A percentile compares a stretch with the other conserved stretches of the same genome.
Evolutionary conservation across 2,329 filamentous ascomycete genomes (phyloP).

Genomic region (Calonectria honghensis): DNA sequence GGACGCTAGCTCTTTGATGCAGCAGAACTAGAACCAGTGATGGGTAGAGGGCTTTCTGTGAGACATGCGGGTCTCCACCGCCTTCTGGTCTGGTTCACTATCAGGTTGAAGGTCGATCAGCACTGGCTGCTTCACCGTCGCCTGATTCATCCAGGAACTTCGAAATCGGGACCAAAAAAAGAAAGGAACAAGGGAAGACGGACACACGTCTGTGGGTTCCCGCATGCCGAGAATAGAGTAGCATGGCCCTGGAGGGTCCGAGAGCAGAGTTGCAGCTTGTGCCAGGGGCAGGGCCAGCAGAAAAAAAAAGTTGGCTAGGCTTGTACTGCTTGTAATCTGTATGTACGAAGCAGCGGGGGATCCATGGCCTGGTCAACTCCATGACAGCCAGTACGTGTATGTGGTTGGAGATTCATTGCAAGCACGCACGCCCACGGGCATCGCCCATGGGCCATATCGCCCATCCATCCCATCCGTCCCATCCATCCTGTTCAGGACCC

Average conservation of each 20-base stretch:
- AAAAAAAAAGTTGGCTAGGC: constrained; percentile 18
- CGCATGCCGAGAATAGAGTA: constrained; percentile 22
- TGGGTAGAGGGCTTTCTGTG: constrained; percentile 37
- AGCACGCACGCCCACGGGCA: constrained; percentile 10
- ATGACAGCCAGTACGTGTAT: background rate
- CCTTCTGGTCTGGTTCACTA: constrained; percentile 35
- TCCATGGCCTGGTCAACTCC: background rate
- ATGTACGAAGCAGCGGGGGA: constrained; percentile 22
- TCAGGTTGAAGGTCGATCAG: constrained; percentile 28
- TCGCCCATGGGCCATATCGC: background rate
- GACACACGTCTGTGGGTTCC: constrained; percentile 6
- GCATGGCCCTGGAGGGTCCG: background rate
- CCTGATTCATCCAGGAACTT: constrained; percentile 16
- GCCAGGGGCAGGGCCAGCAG: constrained; percentile 8
- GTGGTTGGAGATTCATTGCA: constrained; percentile 12
- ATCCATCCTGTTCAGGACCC: constrained; percentile 26
- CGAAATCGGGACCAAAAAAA: background rate
- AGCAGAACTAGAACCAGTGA: constrained; percentile 25
- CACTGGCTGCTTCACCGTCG: constrained; percentile 23
- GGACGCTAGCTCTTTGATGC: constrained; percentile 38
- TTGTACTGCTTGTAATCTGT: constrained; percentile 6
- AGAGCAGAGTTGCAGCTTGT: constrained; percentile 14
- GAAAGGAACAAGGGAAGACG: constrained; percentile 10
- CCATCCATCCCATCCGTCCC: background rate
- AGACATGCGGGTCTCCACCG: constrained; percentile 46